Evolutionary conservation across 108 stramenopile genomes (phyloP), one percentile per base, ranked within the genome.

Genomic region (Epipyxis sp.): DNA sequence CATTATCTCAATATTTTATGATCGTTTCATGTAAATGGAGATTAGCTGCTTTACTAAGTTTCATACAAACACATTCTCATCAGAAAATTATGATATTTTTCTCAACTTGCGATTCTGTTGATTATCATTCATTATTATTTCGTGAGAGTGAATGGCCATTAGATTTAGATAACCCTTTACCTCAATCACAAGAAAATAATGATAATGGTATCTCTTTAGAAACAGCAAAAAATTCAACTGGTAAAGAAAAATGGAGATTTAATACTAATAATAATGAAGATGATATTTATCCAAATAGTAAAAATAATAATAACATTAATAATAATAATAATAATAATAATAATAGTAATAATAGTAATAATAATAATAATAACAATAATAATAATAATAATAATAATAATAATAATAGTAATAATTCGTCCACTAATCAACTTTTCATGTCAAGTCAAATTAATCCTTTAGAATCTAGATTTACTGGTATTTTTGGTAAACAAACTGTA

Each of bases 41-140:
- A 6, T 42, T 74, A 42, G 13, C 71, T 30, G 71, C 71, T 13
- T 42, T 74, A 13, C 50, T 74, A 42, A 6, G n/a, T 10, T 37
- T 74, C 32, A 10, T 74, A 42, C 71, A 42, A 3, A 37, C 43
- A 3, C 71, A 32, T 57, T 32, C n/a, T 0, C 0, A 42, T 34
- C 45, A 94, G 85, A 82, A 94, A 65, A 87, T 89, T 0, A 89
- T 98, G 42, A 93, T 96, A 0, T 98, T 98, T 79, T 88, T 96
- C 87, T 87, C 90, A 13, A 96, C 95, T 0, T 96, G 97, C 69
- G 95, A 95, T 67, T 81, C 91, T n/a, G 95, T 95, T 16, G 94
- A 98, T 67, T 96, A 90, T 86, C 92, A 96, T 77, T 78, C 92
- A 71, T 83, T 87, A 0, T 74, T 96, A 32, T 90, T 85, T 37